Evolutionary conservation across 345 rosid species (phyloP).

Genomic region (Murraya paniculata): DNA sequence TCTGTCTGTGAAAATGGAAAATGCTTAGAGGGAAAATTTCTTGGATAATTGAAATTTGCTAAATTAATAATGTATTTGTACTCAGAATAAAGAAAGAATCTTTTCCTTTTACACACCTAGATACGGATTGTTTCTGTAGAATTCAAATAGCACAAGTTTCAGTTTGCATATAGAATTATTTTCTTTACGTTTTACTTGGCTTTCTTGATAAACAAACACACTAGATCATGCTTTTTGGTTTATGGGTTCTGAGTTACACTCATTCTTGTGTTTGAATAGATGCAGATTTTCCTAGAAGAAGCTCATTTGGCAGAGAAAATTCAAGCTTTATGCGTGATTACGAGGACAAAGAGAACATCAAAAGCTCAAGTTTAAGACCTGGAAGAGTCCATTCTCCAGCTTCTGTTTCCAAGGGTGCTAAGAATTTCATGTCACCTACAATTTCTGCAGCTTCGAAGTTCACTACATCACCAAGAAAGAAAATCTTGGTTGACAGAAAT

Average conservation of each 20-base stretch:
- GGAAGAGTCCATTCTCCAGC: slow-evolving; percentile 38
- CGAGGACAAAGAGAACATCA: slow-evolving; percentile 68
- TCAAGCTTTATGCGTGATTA: slow-evolving; percentile 30
- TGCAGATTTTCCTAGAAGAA: slow-evolving; percentile 43
- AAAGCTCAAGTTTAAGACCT: slow-evolving; percentile 31
- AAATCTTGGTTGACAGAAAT: slow-evolving; percentile 58
- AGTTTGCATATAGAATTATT: not conserved
- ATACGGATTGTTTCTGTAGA: too few species aligned
- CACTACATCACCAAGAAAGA: slow-evolving; percentile 70
- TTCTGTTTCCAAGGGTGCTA: slow-evolving; percentile 40
- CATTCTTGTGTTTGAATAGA: not conserved
- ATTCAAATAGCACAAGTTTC: not conserved
- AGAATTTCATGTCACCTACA: slow-evolving; percentile 89
- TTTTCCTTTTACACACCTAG: not conserved
- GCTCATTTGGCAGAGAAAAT: slow-evolving; percentile 44
- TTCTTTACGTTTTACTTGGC: not conserved
- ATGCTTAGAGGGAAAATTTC: not conserved
- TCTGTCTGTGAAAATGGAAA: not conserved
- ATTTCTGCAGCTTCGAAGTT: slow-evolving; percentile 81
- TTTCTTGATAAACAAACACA: not conserved
- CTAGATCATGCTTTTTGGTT: not conserved
- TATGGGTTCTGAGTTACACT: slow-evolving; percentile 4
- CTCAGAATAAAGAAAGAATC: not conserved
- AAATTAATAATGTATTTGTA: too few species aligned
- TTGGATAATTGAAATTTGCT: not conserved